These are phyloP conservation scores for Lasiosphaeria ovina DNA, from an alignment of 495 filamentous ascomycete species.

Conservation along the genomic window DNA sequence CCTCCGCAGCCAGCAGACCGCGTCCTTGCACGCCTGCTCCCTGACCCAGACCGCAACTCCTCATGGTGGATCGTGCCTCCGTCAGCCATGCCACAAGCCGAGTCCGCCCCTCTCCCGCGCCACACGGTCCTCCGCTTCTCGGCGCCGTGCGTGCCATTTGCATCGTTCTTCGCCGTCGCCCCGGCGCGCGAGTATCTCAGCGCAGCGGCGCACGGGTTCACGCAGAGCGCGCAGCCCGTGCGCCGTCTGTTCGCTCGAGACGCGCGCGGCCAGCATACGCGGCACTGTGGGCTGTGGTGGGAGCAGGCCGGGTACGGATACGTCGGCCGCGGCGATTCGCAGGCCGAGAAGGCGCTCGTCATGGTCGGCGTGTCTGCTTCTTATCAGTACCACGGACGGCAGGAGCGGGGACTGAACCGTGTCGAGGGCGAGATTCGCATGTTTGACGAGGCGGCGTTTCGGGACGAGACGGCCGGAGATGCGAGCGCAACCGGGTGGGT, in stretches of 20 bases:
- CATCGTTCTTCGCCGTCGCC: not conserved
- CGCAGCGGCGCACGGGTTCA: not conserved
- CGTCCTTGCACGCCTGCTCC: no score
- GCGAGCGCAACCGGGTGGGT: constrained; percentile 1
- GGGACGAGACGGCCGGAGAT: no score
- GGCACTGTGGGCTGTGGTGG: constrained; percentile 1
- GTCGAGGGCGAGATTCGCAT: not conserved
- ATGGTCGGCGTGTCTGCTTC: not conserved
- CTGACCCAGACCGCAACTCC: no score
- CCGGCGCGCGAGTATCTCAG: not conserved
- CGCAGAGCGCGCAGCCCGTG: not conserved
- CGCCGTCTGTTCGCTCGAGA: not conserved
- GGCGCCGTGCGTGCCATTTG: not conserved
- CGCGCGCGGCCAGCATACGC: not conserved
- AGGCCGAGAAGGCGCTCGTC: not conserved
- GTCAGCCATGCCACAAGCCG: no score
- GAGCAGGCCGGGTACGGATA: constrained; percentile 1
- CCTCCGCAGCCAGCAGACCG: no score
- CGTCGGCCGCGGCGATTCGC: not conserved
- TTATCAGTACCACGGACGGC: no score
- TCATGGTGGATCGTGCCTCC: no score
- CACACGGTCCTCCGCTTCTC: not conserved
- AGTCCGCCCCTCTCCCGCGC: not conserved
- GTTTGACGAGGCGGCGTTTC: not conserved
- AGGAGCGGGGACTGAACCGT: not conserved